These are phyloP conservation scores for Colletotrichum sp. DNA, from an alignment of 2,329 filamentous ascomycete genomes.

Conservation along the genomic window DNA sequence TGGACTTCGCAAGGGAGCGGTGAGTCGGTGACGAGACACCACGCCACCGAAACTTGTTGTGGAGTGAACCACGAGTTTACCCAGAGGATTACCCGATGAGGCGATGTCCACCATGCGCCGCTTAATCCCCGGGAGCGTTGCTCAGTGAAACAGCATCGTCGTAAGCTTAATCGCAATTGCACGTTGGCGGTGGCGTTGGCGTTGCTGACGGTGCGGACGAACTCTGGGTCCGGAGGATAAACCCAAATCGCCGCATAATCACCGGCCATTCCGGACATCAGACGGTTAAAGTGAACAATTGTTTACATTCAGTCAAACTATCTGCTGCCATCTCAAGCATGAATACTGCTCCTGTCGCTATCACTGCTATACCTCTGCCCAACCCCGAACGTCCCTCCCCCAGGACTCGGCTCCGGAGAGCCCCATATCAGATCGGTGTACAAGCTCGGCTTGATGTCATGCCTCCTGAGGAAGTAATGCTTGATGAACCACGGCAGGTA, in stretches of 20 bases:
- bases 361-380: neutral
- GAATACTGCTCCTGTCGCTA: neutral
- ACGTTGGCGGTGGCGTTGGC: neutral
- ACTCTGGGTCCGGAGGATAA: neutral
- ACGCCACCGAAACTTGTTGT: neutral
- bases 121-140: neutral
- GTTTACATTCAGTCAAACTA: neutral
- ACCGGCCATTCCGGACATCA: neutral
- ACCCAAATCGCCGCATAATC: neutral
- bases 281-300: neutral
- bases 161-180: neutral
- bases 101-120: rapidly evolving
- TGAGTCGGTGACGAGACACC: neutral
- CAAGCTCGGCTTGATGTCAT: conserved; percentile 30
- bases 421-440: conserved; percentile 39
- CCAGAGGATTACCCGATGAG: neutral
- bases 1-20: neutral
- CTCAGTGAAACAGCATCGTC: neutral
- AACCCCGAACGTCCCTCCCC: neutral
- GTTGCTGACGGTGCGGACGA: neutral
- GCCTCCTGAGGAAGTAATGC: conserved; percentile 26
- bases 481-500: conserved; percentile 41
- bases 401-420: neutral
- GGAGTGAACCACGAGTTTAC: neutral
- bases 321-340: neutral